Percentiles rank a stretch among this genome's conserved stretches.
Evolutionary conservation across 768 basidiomycete species (phyloP).

Genomic region (Trametes gibbosa): DNA sequence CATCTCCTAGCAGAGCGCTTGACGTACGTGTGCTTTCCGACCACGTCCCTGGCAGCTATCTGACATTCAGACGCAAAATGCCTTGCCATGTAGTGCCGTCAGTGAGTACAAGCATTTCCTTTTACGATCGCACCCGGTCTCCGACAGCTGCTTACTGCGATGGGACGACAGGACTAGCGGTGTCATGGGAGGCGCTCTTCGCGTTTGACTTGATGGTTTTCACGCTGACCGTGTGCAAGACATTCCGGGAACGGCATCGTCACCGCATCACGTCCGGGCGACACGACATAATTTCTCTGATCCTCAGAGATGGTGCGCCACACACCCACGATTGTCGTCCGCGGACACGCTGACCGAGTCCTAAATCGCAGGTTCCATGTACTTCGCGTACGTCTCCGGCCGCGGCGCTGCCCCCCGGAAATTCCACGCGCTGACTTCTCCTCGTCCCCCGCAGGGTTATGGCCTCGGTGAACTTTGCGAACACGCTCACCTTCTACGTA

Average conservation of each 20-base stretch:
- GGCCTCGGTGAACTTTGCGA: slow-evolving; percentile 49
- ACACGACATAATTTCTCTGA: slow-evolving; percentile 36
- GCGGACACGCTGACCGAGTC: neutral
- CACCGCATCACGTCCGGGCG: slow-evolving; percentile 23
- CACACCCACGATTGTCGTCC: neutral
- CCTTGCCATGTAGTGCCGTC: slow-evolving; percentile 17
- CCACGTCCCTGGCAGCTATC: neutral
- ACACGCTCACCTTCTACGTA: slow-evolving; percentile 42
- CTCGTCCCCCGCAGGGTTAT: slow-evolving; percentile 40
- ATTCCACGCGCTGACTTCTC: slow-evolving; percentile 6
- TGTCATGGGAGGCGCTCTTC: slow-evolving; percentile 51
- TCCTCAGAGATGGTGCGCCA: slow-evolving; percentile 49
- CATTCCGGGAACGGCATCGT: slow-evolving; percentile 34
- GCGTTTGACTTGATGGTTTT: slow-evolving; percentile 49
- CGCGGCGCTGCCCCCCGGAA: neutral
- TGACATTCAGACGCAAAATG: neutral
- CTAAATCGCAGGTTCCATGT: slow-evolving; percentile 43
- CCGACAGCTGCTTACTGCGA: neutral
- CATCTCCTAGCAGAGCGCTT: slow-evolving; percentile 13
- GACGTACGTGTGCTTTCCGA: slow-evolving; percentile 22
- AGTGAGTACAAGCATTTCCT: slow-evolving; percentile 16
- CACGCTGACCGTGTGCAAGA: slow-evolving; percentile 45
- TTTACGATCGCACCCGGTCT: neutral
- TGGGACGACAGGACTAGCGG: slow-evolving; percentile 26
- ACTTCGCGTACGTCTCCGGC: slow-evolving; percentile 46